phyloP scores from a whole-genome alignment of 1,139 yeast genomes.

The Yamadazyma taylorii region DNA sequence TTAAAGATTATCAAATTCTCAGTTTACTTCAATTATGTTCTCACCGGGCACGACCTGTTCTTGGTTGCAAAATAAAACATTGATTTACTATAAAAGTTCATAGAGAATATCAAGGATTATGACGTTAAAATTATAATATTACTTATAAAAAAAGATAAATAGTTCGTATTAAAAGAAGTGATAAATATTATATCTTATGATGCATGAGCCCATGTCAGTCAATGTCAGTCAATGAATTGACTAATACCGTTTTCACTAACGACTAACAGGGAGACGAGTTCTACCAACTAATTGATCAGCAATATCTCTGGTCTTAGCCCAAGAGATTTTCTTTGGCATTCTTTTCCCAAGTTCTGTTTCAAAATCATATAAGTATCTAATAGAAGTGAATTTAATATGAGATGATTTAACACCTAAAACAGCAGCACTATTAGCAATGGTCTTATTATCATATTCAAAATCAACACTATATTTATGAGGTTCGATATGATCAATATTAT shows the following conservation, averaged over 20 bases:
- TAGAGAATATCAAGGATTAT: too few relatives aligned
- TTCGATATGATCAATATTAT: constrained; percentile 23
- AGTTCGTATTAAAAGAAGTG: too few relatives aligned
- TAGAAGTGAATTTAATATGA: constrained; percentile 70
- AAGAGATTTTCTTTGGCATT: constrained; percentile 86
- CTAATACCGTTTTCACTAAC: background rate
- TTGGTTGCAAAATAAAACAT: too few relatives aligned
- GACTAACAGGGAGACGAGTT: constrained; percentile 24
- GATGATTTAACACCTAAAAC: constrained; percentile 86
- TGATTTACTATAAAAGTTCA: too few relatives aligned
- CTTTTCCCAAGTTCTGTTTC: constrained; percentile 81
- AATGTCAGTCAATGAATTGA: too few relatives aligned
- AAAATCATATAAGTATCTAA: constrained; percentile 74
- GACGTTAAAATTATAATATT: too few relatives aligned
- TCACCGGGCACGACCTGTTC: too few relatives aligned
- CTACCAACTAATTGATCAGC: constrained; percentile 89
- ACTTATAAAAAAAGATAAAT: too few relatives aligned
- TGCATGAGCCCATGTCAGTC: too few relatives aligned
- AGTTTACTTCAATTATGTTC: too few relatives aligned
- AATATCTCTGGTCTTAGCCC: constrained; percentile 72
- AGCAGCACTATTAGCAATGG: constrained; percentile 62
- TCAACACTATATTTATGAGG: constrained; percentile 29
- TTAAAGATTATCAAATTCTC: too few relatives aligned
- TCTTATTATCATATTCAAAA: constrained; percentile 34
- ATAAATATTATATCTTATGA: too few relatives aligned